These are phyloP conservation scores for Coemansia sp. DNA, from an alignment of 192 early-diverging fungal species.

Conservation along the genomic window DNA sequence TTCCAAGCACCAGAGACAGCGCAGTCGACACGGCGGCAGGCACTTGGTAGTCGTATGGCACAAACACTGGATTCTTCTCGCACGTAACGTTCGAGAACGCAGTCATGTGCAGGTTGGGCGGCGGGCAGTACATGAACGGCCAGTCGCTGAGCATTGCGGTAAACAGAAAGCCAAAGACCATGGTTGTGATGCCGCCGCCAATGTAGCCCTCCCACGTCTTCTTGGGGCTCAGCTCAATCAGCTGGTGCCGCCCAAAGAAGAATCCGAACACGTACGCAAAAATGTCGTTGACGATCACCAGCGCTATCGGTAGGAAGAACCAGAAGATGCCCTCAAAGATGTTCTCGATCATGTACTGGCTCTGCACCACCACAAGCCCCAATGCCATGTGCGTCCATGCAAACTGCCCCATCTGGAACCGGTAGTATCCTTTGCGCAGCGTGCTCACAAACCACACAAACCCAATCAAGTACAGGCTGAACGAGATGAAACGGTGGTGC, in stretches of 20 bases:
- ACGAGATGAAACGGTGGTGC: conserved; percentile 93
- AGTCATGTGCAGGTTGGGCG: conserved; percentile 59
- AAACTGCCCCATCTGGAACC: conserved; percentile 95
- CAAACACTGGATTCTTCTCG: conserved; percentile 64
- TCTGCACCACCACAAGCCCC: conserved; percentile 87
- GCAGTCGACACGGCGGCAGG: conserved; percentile 18
- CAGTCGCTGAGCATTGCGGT: conserved; percentile 58
- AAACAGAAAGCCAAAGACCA: conserved; percentile 81
- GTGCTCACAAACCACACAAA: conserved; percentile 94
- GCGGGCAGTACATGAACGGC: conserved; percentile 68
- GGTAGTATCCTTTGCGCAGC: conserved; percentile 89
- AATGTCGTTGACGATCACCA: conserved; percentile 95
- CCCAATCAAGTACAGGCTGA: conserved; percentile 76
- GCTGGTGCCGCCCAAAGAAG: conserved; percentile 87
- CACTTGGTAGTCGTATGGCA: conserved; percentile 53
- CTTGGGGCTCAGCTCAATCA: conserved; percentile 95
- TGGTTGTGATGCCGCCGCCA: conserved; percentile 81
- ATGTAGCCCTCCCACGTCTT: conserved; percentile 98
- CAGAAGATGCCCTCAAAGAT: conserved; percentile 97
- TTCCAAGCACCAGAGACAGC: conserved; percentile 20
- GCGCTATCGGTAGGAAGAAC: conserved; percentile 86
- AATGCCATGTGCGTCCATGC: conserved; percentile 98
- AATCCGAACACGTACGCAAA: conserved; percentile 95
- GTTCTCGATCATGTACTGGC: conserved; percentile 96
- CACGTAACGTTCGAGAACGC: conserved; percentile 55